Evolutionary conservation across 768 basidiomycete species (phyloP).

Genomic region (Leccinum ochraceum): DNA sequence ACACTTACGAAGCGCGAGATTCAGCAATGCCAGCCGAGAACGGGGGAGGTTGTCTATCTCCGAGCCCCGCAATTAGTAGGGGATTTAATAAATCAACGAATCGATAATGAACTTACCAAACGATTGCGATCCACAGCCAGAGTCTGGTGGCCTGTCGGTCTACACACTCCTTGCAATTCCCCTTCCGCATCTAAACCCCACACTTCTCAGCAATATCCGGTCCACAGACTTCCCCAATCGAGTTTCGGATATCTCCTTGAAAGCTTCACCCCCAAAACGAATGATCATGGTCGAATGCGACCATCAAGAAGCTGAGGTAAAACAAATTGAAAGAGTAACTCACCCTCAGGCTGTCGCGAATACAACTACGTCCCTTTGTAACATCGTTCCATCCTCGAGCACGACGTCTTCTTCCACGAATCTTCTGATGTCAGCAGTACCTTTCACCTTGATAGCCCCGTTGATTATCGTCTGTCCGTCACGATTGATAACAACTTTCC

Average conservation of each 20-base stretch:
- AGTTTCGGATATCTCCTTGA: slow-evolving; percentile 40
- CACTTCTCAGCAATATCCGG: slow-evolving; percentile 41
- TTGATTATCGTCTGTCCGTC: slow-evolving; percentile 18
- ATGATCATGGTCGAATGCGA: not conserved
- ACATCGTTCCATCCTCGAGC: not conserved
- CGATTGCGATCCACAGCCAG: too few species aligned
- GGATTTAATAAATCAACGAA: too few species aligned
- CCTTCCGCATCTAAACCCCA: too few species aligned
- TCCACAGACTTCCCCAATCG: slow-evolving; percentile 47
- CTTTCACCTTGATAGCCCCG: not conserved
- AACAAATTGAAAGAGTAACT: not conserved
- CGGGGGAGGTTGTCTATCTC: too few species aligned
- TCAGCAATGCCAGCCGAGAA: too few species aligned
- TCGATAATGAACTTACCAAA: too few species aligned
- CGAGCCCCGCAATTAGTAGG: too few species aligned
- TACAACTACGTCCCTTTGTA: not conserved
- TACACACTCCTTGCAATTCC: too few species aligned
- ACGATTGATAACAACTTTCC: slow-evolving; percentile 43
- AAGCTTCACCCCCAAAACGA: slow-evolving; percentile 34
- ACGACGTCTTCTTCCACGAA: not conserved
- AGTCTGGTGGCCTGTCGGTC: too few species aligned
- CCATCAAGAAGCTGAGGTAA: not conserved
- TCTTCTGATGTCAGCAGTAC: not conserved
- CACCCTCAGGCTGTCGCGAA: not conserved
- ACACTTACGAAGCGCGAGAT: too few species aligned